Conservation (phyloP, 305 asterid genomes). For the Galium porrigens region DNA sequence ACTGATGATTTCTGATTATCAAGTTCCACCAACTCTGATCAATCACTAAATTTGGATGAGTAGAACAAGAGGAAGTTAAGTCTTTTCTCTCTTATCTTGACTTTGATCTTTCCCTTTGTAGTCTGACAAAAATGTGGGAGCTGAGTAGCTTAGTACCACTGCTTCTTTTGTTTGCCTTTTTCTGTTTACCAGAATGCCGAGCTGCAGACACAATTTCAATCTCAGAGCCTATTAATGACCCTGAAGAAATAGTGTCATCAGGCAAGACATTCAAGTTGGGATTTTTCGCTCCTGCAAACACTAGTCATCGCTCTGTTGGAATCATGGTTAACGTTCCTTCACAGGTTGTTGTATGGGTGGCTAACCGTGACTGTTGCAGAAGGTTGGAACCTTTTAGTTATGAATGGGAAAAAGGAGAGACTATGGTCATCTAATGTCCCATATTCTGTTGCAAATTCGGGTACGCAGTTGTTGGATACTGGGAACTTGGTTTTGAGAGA, state of each 20-base stretch:
- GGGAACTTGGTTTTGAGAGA: constrained; percentile 32
- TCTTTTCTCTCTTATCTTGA: background rate
- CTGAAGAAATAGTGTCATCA: constrained; percentile 24
- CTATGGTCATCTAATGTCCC: constrained; percentile 38
- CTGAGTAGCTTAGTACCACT: background rate
- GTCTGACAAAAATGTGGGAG: background rate
- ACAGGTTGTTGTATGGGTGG: constrained; percentile 27
- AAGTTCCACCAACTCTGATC: constrained; percentile 5
- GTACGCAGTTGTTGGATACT: constrained; percentile 27
- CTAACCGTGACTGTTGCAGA: constrained; percentile 28
- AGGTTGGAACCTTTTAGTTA: constrained; percentile 33
- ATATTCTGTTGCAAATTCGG: constrained; percentile 8
- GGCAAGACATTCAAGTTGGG: constrained; percentile 27
- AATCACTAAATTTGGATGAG: background rate
- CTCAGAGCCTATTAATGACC: constrained; percentile 20
- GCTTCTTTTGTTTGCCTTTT: background rate
- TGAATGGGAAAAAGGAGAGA: constrained; percentile 20
- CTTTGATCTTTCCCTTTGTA: background rate
- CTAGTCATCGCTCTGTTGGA: constrained; percentile 25
- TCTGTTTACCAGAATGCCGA: constrained; percentile 18
- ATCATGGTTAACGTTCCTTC: constrained; percentile 27
- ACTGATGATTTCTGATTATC: background rate
- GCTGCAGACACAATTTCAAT: constrained; percentile 20
- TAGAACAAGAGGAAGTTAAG: background rate
- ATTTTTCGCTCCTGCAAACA: constrained; percentile 29